Percentiles rank a stretch among this genome's conserved stretches.
Evolutionary conservation across 306 rosid species (phyloP).

Genomic region (Dalbergia cultrata): DNA sequence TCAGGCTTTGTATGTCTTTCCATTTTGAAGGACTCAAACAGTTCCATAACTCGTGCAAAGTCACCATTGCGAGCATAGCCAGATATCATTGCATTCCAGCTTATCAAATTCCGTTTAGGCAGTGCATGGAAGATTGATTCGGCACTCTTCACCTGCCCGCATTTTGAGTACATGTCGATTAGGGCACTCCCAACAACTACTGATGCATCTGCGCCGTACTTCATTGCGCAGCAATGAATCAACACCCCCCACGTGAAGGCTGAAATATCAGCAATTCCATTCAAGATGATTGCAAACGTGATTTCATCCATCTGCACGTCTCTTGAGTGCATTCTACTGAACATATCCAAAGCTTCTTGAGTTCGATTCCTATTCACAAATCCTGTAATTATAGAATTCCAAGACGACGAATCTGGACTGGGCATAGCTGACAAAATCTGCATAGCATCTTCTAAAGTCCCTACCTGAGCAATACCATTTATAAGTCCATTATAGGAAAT

Average conservation of each 20-base stretch:
- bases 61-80: conserved; percentile 72
- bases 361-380: conserved; percentile 67
- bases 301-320: conserved; percentile 63
- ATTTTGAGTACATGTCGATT: conserved; percentile 81
- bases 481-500: conserved; percentile 74
- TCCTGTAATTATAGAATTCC: conserved; percentile 80
- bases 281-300: conserved; percentile 72
- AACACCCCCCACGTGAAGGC: conserved; percentile 71
- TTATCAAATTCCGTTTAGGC: conserved; percentile 63
- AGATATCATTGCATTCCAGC: conserved; percentile 78
- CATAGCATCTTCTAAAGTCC: conserved; percentile 65
- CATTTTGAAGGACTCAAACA: conserved; percentile 60
- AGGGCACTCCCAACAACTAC: conserved; percentile 73
- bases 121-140: conserved; percentile 61
- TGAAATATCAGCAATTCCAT: conserved; percentile 70
- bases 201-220: conserved; percentile 61
- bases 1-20: conserved; percentile 62
- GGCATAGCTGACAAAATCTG: conserved; percentile 62
- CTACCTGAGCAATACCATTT: conserved; percentile 67
- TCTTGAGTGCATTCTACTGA: conserved; percentile 65
- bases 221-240: conserved; percentile 68
- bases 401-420: conserved; percentile 71
- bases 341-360: conserved; percentile 63
- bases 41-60: conserved; percentile 49
- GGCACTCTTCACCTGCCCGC: conserved; percentile 64